These are phyloP conservation scores for Limonium bicolor DNA, from an alignment of 148 eudicot genomes.

Conservation along the genomic window DNA sequence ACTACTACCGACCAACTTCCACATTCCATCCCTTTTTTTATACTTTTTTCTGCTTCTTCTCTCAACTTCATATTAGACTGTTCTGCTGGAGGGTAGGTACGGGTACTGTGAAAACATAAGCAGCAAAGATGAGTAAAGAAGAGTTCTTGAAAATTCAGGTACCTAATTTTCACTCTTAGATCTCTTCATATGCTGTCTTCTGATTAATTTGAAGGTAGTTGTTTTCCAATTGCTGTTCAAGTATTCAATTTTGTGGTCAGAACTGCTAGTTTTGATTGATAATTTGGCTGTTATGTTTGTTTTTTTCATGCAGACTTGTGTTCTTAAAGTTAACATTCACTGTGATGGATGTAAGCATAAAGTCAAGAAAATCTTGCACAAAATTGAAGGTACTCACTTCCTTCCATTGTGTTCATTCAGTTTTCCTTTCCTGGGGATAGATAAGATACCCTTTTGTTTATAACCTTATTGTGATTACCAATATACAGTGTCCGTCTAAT, in stretches of 20 bases:
- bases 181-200: background rate
- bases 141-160: constrained; percentile 96
- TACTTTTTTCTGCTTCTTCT: too few species aligned
- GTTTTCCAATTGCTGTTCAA: background rate
- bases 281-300: background rate
- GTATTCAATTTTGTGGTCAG: background rate
- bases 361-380: constrained; percentile 88
- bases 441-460: background rate
- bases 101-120: too few species aligned
- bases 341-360: constrained; percentile 92
- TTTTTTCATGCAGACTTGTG: constrained; percentile 67
- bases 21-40: too few species aligned
- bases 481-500: too few species aligned
- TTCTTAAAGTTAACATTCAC: constrained; percentile 82
- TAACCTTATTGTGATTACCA: background rate
- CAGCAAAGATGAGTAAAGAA: constrained; percentile 67
- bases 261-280: background rate
- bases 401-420: background rate
- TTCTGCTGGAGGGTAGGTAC: too few species aligned
- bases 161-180: background rate
- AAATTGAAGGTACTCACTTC: constrained; percentile 63
- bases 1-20: too few species aligned
- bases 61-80: too few species aligned
- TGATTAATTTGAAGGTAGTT: background rate
- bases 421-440: background rate